Evolutionary conservation across 805 yeast genomes (phyloP), one percentile per base, ranked within the genome.

Genomic region (Cyberlindnera maritima): DNA sequence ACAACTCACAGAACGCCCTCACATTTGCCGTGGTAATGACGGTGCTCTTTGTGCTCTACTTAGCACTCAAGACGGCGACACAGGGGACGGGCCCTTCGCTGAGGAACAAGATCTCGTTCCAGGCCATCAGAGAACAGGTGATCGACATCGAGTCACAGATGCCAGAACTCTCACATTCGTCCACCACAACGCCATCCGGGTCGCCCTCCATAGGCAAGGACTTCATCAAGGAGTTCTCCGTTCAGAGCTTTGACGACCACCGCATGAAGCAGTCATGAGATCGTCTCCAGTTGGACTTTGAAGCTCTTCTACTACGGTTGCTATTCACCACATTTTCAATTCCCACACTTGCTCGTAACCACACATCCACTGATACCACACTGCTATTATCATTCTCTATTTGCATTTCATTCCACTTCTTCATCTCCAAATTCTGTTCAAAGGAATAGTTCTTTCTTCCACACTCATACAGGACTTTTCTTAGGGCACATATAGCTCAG

Each of bases 111-210:
- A 35, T 35, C 12, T 35, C 37, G 12, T 35, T 20, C 15, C 37
- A 35, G 37, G n/a, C 37, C 37, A 35, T 35, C 25, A 35, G 37
- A 20, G 37, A 35, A 19, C 37, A 35, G 37, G 25, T 35, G 23
- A 19, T 38, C 10, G 50, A 47, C 14, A 2, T 42, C 4, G 46
- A 47, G 25, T 25, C 44, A 2, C 49, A 46, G 33, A 20, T 20
- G 8, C 53, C 53, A 9, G 41, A 25, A 7, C 45, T 45, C 5
- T 45, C 47, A 5, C 43, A 49, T 23, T 49, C 52, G 2, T 35
- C 18, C 10, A 32, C 45, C 12, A 23, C 46, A 5, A 48, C 49
- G 17, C 46, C 49, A 2, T 21, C 39, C 4, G 28, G 31, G 9
- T 48, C 52, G 3, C 52, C 48, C 3, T 5, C 7, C 9, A 28